Evolutionary conservation across 2,329 filamentous ascomycete genomes (phyloP), one percentile per base, ranked within the genome.

Genomic region (Aureobasidium mangrovei): DNA sequence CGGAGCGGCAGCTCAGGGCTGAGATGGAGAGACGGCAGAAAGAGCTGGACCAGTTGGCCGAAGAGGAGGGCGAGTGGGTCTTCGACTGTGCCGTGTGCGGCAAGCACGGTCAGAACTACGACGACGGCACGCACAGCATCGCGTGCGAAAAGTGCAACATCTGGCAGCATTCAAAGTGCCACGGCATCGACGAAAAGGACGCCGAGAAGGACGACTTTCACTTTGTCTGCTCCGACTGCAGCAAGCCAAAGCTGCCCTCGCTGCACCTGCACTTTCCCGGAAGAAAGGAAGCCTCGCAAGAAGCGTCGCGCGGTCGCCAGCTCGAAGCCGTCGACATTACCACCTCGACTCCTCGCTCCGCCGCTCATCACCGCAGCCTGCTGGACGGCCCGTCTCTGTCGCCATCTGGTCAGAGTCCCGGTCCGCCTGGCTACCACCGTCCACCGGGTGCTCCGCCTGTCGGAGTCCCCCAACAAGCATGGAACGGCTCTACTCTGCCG

Each of bases 101-200:
- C 28, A 79, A 90, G 26, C 84, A 95, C 68, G 93, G 93, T 26
- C 85, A 94, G 62, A 88, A 96, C 56, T 65, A 83, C 57, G 93
- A 98, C 63, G 93, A 97, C 67, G 93, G 93, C 35, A 85, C 88
- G 6, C 91, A 95, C 66, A 95, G 90, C 67, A 84, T 98, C 60
- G 87, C 91, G 29, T 98, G 93, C 70, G 93, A 98, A 66, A 84
- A 78, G 61, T 98, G 93, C 74, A 94, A 85, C 65, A 85, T 95
- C 45, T 98, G 93, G 93, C 91, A 97, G 67, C 93, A 98, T 66
- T 95, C 90, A 75, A 88, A 86, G 63, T 98, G 93, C 65, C 80
- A 95, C 57, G 85, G 84, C 39, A 86, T 97, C 59, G 79, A 80
- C 43, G 81, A 94, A 62, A 74, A 79, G 57, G 86, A 91, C 58